Evolutionary conservation across 176 grass and related monocot genomes (phyloP).

Genomic region (Paspalum vaginatum): DNA sequence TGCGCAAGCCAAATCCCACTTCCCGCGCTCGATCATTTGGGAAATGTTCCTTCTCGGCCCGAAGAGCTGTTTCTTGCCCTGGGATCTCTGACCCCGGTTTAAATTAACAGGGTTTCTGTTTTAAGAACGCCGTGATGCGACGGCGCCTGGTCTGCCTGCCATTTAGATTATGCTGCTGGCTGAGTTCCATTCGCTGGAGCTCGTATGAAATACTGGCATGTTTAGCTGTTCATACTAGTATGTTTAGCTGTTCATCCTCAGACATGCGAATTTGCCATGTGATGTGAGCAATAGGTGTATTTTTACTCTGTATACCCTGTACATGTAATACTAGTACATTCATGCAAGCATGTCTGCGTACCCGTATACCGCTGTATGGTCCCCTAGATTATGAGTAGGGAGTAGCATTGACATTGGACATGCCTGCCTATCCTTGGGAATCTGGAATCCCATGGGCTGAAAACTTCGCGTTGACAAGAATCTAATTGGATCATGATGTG

Average conservation of each 20-base stretch:
- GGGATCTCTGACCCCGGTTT: conserved; percentile 38
- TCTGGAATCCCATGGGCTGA: neutral
- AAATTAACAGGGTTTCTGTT: neutral
- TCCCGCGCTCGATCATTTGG: neutral
- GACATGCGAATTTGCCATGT: neutral
- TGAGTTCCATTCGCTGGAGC: conserved; percentile 38
- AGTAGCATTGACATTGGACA: conserved; percentile 17
- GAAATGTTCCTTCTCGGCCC: neutral
- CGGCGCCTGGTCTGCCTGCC: conserved; percentile 24
- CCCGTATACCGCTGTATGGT: neutral
- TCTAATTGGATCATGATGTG: neutral
- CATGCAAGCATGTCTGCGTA: conserved; percentile 1
- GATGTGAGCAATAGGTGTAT: conserved; percentile 27
- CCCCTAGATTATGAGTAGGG: conserved; percentile 9
- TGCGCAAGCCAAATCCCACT: conserved; percentile 48
- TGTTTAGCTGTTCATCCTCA: conserved; percentile 19
- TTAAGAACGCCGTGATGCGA: neutral
- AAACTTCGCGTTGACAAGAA: neutral
- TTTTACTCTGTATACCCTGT: conserved; percentile 29
- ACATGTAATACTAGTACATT: neutral
- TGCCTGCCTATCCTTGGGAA: neutral
- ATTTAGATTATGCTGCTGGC: neutral
- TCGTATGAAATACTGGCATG: neutral
- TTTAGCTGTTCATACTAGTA: neutral
- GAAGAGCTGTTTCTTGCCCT: conserved; percentile 23